phyloP scores from a whole-genome alignment of 768 basidiomycete species.

The Phallus indusiatus region DNA sequence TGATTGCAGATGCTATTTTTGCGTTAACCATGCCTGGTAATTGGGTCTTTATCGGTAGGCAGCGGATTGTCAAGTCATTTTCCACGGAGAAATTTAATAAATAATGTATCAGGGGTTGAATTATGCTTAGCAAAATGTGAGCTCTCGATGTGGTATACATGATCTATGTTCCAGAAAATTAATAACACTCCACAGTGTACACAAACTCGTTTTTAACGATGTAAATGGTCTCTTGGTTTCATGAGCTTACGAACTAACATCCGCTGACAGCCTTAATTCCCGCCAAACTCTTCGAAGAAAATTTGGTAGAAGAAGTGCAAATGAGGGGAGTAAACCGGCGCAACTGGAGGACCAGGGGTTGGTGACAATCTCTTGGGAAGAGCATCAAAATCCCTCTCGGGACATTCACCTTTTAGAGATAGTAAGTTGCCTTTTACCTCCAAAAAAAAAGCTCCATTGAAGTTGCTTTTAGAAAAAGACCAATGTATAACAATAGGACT shows the following conservation, averaged over 20 bases:
- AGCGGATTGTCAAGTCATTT: neutral
- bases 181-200: neutral
- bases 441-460: too few species aligned
- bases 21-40: constrained; percentile 1
- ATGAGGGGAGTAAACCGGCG: neutral
- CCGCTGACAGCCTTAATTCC: neutral
- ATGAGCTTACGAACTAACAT: neutral
- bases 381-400: neutral
- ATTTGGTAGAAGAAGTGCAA: neutral
- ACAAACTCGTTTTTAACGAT: constrained; percentile 5
- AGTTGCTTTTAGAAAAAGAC: neutral
- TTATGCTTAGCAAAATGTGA: constrained; percentile 2
- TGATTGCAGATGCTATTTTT: constrained; percentile 3
- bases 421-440: neutral
- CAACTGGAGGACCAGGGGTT: neutral
- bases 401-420: neutral
- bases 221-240: neutral
- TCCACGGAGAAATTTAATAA: neutral
- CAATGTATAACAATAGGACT: neutral
- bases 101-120: neutral
- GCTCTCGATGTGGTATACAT: too few species aligned
- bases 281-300: neutral
- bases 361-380: neutral
- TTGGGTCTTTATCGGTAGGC: constrained; percentile 6
- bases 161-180: too few species aligned